Evolutionary conservation across 2,329 filamentous ascomycete species (phyloP), one percentile per base, ranked within the genome.

Genomic region (Pleurostoma richardsiae): DNA sequence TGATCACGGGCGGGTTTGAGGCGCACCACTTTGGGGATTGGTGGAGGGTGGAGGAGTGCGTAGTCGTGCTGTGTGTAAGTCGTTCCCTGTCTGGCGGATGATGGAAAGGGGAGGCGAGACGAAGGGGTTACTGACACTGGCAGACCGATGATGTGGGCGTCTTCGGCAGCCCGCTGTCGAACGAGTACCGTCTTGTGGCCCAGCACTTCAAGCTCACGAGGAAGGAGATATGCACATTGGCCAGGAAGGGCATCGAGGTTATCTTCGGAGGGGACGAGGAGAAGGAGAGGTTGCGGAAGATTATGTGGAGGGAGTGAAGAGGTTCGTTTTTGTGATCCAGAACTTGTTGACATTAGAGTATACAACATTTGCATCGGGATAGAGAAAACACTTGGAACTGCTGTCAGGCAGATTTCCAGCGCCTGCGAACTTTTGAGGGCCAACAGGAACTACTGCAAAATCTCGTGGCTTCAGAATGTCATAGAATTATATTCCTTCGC

Each of bases 131-230:
- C 36, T 45, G 26, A 41, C 36, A 11, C 41, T 41, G 39, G 41
- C 30, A 90, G 86, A 94, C 88, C 2, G 89, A 94, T 59, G 88
- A 94, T 57, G 85, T 92, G 7, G 89, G 88, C 2, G 81, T 94
- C 27, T 94, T 94, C 57, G 84, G 83, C 43, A 91, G 86, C 58
- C 74, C 80, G 0, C 65, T 91, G 4, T 90, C 86, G 1, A 83
- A 90, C 54, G 89, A 95, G 62, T 92, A 91, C 63, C 68, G 73
- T 6, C 76, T 94, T 3, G 85, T 86, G 4, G 82, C 85, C 1
- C 65, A 83, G 53, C 82, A 91, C 59, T 94, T 94, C 57, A 61
- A 65, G 0, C 71, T 94, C 5, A 60, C 57, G 10, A 61, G 60
- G 3, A 48, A 58, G 4, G 69, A 74, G 11, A 68, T 79, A 2